Evolutionary conservation across 176 grass and related monocot genomes (phyloP), one percentile per base, ranked within the genome.

Genomic region (Musa schizocarpa): DNA sequence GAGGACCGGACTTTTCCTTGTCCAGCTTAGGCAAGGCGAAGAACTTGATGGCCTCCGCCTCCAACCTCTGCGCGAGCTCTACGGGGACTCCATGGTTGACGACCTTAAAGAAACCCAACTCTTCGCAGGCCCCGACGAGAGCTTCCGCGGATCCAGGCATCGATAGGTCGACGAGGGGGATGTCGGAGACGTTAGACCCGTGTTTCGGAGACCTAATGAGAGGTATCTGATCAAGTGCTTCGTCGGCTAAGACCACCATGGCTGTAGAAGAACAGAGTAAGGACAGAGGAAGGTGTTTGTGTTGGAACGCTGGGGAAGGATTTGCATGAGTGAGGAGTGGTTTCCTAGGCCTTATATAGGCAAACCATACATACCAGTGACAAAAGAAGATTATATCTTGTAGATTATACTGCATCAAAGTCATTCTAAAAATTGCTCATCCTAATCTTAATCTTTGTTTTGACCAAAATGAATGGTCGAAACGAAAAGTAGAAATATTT

Each of bases 21-120:
- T 92, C 93, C 9, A 13, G 52, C 73, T 82, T 83, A 49, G 85
- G 7, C 61, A 79, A 66, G 59, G 87, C 19, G 85, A 96, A 96
- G 93, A 92, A 96, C 51, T 83, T 50, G 67, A 86, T 70, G 11
- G 87, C 83, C 75, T 89, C 87, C 3, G 79, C 57, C 85, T 96
- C 93, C 13, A 84, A 52, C 25, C 51, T 34, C 50, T 73, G 80
- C 62, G 83, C 61, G 29, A 86, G 52, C 76, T 55, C 81, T 54
- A 57, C 12, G 71, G 87, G 20, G 63, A 96, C 85, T 49, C 89
- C 93, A 84, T 92, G 93, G 81, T 81, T 77, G 55, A 85, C 63
- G 16, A 88, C 81, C 85, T 96, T 96, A 81, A 96, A 92, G 83
- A 96, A 92, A 0, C 93, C 93, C 72, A 86, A 84, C 29, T 85